Evolutionary conservation across 768 basidiomycete genomes (phyloP).

Genomic region (Termitomyces sp.): DNA sequence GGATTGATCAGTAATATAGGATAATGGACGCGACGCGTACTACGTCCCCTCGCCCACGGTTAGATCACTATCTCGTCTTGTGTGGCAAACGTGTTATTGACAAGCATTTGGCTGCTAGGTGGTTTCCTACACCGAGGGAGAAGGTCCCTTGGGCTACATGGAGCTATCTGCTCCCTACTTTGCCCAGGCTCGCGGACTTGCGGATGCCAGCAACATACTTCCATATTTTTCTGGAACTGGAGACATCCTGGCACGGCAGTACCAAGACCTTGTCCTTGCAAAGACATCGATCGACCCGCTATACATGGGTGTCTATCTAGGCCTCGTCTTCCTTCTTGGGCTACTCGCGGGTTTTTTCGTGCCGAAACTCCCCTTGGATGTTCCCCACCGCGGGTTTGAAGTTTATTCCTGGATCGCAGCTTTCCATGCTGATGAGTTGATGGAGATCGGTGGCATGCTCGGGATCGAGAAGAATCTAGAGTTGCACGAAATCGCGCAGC

Average conservation of each 20-base stretch:
- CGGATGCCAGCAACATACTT: conserved; percentile 34
- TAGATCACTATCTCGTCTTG: conserved; percentile 1
- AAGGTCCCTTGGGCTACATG: conserved; percentile 33
- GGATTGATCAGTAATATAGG: conserved; percentile 14
- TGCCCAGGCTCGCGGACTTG: conserved; percentile 27
- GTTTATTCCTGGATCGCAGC: conserved; percentile 26
- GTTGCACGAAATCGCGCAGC: conserved; percentile 21
- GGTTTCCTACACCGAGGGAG: conserved; percentile 30
- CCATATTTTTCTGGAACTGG: conserved; percentile 37
- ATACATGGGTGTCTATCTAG: conserved; percentile 20
- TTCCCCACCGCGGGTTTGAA: conserved; percentile 25
- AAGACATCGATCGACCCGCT: conserved; percentile 19
- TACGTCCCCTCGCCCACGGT: conserved; percentile 40
- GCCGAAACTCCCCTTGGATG: conserved; percentile 20
- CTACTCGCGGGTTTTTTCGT: conserved; percentile 24
- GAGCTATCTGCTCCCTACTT: conserved; percentile 27
- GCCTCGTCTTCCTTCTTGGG: conserved; percentile 23
- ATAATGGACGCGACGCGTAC: conserved; percentile 31
- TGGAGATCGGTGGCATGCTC: conserved; percentile 13
- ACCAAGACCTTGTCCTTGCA: conserved; percentile 24
- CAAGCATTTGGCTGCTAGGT: conserved; percentile 16
- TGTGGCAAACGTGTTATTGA: not conserved
- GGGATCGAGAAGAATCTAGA: conserved; percentile 23
- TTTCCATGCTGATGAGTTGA: conserved; percentile 24
- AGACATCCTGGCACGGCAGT: conserved; percentile 28